These are phyloP conservation scores for Anacardium occidentale DNA, from an alignment of 345 rosid genomes.

Conservation along the genomic window DNA sequence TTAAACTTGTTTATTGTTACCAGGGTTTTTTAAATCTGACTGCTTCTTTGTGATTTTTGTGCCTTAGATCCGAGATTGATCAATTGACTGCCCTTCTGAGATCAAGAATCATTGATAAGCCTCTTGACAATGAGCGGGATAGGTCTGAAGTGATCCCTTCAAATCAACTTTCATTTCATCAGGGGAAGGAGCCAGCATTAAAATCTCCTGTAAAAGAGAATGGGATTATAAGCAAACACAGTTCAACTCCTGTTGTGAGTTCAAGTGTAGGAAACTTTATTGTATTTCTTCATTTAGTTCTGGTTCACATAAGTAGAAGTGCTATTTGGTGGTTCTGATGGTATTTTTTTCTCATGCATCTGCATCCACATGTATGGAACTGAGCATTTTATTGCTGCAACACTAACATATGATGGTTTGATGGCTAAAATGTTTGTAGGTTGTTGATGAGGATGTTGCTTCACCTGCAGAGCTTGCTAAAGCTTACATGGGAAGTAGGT, in stretches of 20 bases:
- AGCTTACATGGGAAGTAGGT: slow-evolving; percentile 89
- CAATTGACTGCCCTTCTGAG: slow-evolving; percentile 67
- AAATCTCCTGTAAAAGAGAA: slow-evolving; percentile 37
- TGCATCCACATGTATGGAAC: not conserved
- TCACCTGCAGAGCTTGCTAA: slow-evolving; percentile 96
- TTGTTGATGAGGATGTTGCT: slow-evolving; percentile 60
- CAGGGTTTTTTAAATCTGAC: not conserved
- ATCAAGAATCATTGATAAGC: slow-evolving; percentile 49
- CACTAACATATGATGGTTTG: slow-evolving; percentile 19
- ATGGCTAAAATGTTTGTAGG: slow-evolving; percentile 46
- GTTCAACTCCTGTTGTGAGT: slow-evolving; percentile 44
- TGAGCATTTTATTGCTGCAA: not conserved
- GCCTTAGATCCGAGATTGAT: slow-evolving; percentile 80
- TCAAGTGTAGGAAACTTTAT: slow-evolving; percentile 42
- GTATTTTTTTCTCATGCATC: not conserved
- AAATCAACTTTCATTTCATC: slow-evolving; percentile 27
- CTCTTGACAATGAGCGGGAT: slow-evolving; percentile 42
- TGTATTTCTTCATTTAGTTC: not conserved
- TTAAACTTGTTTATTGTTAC: not conserved
- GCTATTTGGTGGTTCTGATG: slow-evolving; percentile 1
- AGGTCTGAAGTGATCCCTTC: slow-evolving; percentile 39
- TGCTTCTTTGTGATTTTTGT: slow-evolving; percentile 1
- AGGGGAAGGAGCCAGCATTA: slow-evolving; percentile 33
- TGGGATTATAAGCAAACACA: slow-evolving; percentile 33
- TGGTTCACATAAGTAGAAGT: not conserved